Evolutionary conservation across 768 basidiomycete genomes (phyloP).

Genomic region (Amanita jacksonii): DNA sequence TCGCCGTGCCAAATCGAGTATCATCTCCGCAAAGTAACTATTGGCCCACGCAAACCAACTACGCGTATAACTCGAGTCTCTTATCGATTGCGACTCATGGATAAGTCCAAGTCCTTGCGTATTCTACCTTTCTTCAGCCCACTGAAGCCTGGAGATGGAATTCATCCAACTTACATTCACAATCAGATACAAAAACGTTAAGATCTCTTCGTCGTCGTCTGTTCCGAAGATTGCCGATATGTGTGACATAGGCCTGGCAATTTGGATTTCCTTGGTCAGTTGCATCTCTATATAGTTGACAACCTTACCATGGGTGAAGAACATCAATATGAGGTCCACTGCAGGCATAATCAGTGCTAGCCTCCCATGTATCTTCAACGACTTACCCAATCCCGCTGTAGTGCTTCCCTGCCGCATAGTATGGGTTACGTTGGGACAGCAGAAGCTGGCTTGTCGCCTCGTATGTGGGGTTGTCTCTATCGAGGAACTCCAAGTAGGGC

Average conservation of each 20-base stretch:
- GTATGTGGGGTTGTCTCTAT: slow-evolving; percentile 49
- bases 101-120: slow-evolving; percentile 69
- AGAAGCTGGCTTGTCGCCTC: slow-evolving; percentile 53
- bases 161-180: slow-evolving; percentile 46
- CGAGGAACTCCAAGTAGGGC: slow-evolving; percentile 71
- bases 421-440: slow-evolving; percentile 59
- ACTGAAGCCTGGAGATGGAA: not conserved
- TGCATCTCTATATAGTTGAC: not conserved
- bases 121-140: slow-evolving; percentile 33
- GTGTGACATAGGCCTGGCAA: slow-evolving; percentile 67
- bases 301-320: slow-evolving; percentile 56
- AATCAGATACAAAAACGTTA: slow-evolving; percentile 50
- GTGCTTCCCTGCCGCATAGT: slow-evolving; percentile 50
- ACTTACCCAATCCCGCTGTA: slow-evolving; percentile 66
- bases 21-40: slow-evolving; percentile 78
- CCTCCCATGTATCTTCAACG: not conserved
- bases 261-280: slow-evolving; percentile 3
- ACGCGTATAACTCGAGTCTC: slow-evolving; percentile 51
- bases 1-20: slow-evolving; percentile 63
- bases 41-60: slow-evolving; percentile 82
- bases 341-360: not conserved
- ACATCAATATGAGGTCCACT: slow-evolving; percentile 70
- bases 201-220: slow-evolving; percentile 61
- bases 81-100: slow-evolving; percentile 65
- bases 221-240: slow-evolving; percentile 68